phyloP scores from a whole-genome alignment of 31 red algal genomes.

The Pterothamnion heteromorphum region DNA sequence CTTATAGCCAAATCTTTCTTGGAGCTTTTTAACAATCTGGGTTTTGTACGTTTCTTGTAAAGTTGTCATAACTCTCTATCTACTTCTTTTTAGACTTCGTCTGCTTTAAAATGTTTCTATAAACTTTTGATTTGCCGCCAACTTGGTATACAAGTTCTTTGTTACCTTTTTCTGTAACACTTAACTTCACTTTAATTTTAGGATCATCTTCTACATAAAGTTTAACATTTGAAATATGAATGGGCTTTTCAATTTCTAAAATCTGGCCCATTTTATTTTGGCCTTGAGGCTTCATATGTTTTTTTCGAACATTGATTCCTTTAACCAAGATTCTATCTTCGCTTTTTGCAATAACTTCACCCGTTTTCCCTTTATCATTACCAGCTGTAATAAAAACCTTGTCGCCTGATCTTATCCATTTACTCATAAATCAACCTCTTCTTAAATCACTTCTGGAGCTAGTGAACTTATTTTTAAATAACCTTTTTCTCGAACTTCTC shows the following conservation, averaged over 20 bases:
- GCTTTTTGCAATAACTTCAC: neutral
- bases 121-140: too few species aligned
- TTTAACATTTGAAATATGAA: neutral
- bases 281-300: neutral
- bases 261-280: neutral
- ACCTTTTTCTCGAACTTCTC: neutral
- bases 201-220: neutral
- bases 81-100: too few species aligned
- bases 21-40: neutral
- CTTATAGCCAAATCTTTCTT: neutral
- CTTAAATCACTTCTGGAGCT: constrained; percentile 10
- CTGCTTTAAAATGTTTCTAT: too few species aligned
- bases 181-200: too few species aligned
- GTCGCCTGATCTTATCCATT: neutral
- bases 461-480: constrained; percentile 9
- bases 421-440: too few species aligned
- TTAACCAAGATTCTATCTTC: neutral
- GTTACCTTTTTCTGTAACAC: too few species aligned
- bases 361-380: constrained; percentile 10
- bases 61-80: neutral
- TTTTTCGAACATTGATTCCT: neutral
- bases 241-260: neutral
- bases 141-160: too few species aligned
- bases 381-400: constrained; percentile 5
- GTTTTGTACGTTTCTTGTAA: constrained; percentile 1